Evolutionary conservation across 1,284 basidiomycete genomes (phyloP).

Genomic region (Tilletia indica): DNA sequence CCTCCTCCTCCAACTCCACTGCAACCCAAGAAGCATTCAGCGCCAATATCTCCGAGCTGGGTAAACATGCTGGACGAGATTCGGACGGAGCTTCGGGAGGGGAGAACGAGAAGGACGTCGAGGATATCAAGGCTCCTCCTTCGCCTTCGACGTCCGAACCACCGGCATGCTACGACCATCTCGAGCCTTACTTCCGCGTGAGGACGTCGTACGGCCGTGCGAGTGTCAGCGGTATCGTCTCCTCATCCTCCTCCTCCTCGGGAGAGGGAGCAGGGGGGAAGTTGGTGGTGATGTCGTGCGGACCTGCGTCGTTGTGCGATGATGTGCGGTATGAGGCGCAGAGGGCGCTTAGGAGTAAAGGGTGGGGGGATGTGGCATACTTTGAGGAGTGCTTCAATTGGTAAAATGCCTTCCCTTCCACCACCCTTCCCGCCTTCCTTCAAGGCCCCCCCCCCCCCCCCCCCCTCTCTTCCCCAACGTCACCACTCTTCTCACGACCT

Average conservation of each 20-base stretch:
- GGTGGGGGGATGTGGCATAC: conserved; percentile 4
- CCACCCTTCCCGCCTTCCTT: too few species aligned
- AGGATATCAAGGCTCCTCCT: too few species aligned
- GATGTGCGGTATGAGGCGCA: neutral
- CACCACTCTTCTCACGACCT: too few species aligned
- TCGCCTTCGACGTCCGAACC: too few species aligned
- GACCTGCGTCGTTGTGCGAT: conserved; percentile 2
- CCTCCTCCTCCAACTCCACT: neutral
- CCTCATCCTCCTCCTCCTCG: neutral
- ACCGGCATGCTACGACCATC: neutral
- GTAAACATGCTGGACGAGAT: neutral
- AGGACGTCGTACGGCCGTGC: neutral
- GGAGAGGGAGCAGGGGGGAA: neutral
- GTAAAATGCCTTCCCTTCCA: neutral
- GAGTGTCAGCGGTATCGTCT: neutral
- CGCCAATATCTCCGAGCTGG: neutral
- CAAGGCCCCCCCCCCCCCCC: too few species aligned
- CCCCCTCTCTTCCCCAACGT: too few species aligned
- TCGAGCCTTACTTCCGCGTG: neutral
- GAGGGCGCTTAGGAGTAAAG: neutral
- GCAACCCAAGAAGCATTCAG: neutral
- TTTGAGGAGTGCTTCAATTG: conserved; percentile 6
- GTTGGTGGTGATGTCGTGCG: conserved; percentile 9
- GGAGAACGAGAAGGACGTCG: neutral
- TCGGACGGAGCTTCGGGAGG: neutral